Conservation (phyloP, 2,329 filamentous ascomycete species). For the Pseudogymnoascus sp. region DNA sequence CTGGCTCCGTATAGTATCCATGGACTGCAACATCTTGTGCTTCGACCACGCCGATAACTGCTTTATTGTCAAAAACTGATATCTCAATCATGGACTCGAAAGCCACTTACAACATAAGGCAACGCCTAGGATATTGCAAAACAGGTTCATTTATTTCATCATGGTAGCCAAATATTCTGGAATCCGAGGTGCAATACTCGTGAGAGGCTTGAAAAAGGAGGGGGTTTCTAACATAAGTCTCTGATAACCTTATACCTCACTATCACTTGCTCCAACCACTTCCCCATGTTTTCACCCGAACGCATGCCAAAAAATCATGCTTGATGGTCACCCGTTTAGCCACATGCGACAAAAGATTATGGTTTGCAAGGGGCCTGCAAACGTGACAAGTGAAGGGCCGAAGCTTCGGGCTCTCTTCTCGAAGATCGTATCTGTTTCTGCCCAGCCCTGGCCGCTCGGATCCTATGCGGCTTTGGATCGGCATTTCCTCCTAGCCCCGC, state of each 20-base stretch:
- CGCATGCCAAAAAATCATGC: background rate
- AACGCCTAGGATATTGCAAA: constrained; percentile 19
- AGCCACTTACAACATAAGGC: constrained; percentile 20
- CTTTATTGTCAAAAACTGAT: constrained; percentile 10
- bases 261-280: background rate
- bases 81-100: background rate
- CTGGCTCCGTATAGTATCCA: constrained; percentile 35
- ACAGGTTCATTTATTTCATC: constrained; percentile 22
- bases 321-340: background rate
- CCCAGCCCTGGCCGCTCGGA: background rate
- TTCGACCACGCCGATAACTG: constrained; percentile 19
- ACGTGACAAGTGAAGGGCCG: background rate
- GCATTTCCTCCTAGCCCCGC: background rate
- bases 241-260: background rate
- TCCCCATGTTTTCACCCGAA: background rate
- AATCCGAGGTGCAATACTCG: background rate
- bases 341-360: background rate
- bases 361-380: background rate
- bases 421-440: background rate
- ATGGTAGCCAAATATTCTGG: constrained; percentile 16
- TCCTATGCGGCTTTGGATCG: background rate
- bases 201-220: background rate
- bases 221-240: background rate
- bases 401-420: constrained; percentile 1
- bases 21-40: constrained; percentile 26